Evolutionary conservation across 2,329 filamentous ascomycete genomes (phyloP), one percentile per base, ranked within the genome.

Genomic region (Sclerotinia borealis): DNA sequence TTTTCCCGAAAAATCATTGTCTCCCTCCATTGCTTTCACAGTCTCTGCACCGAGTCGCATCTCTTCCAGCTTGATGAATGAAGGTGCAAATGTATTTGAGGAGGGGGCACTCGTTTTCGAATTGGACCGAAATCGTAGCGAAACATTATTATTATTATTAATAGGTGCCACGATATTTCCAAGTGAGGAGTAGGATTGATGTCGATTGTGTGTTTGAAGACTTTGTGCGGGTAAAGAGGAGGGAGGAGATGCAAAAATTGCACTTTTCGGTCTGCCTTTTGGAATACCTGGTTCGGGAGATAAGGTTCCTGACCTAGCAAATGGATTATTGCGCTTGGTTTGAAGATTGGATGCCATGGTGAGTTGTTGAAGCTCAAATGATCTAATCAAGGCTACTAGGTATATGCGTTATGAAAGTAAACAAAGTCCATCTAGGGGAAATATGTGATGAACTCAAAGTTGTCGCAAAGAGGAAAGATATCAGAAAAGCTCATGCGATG

Each of bases 1-100:
- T 79, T 96, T 98, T 63, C 95, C 96, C 0, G 95, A 99, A 76
- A 99, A 98, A 81, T 99, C 95, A 75, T 97, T 98, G 74, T 97
- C 93, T 67, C 95, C 95, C 77, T 99, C 96, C 65, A 97, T 92
- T 22, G 91, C 90, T 56, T 81, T 81, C 19, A 88, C 83, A 13
- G 79, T 73, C 68, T 87, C 85, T 59, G 81, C 76, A 39, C 77
- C 79, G 41, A 79, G 77, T 69, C 86, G 83, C 76, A 90, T 79
- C 68, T 93, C 91, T 68, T 96, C 92, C 0, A 87, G 85, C 76
- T 93, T 95, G 78, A 99, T 98, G 76, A 99, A 99, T 11, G 92
- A 91, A 3, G 93, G 95, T 41, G 95, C 93, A 79, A 99, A 99
- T 1, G 95, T 99, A 68, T 85, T 89, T 0, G 89, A 91, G 8